Evolutionary conservation across 2,329 filamentous ascomycete genomes (phyloP).

Genomic region (Daldinia sp.): DNA sequence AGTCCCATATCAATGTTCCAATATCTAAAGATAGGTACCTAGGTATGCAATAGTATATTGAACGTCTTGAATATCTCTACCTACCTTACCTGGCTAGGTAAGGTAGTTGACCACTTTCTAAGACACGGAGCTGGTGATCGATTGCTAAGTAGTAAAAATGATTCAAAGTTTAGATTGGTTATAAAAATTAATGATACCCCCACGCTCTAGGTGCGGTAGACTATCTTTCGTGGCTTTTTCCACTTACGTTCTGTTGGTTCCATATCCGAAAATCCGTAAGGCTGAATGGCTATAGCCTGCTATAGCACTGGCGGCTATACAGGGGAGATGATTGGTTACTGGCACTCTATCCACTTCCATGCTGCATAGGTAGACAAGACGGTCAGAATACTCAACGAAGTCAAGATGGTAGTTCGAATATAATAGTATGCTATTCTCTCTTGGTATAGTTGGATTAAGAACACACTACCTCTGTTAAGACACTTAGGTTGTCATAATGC

Average conservation of each 20-base stretch:
- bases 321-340: constrained; percentile 25
- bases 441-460: neutral
- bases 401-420: neutral
- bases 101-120: too few species aligned
- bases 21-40: too few species aligned
- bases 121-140: too few species aligned
- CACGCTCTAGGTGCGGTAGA: neutral
- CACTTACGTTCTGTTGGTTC: neutral
- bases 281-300: neutral
- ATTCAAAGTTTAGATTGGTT: too few species aligned
- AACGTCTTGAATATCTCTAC: too few species aligned
- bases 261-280: neutral
- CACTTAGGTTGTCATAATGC: too few species aligned
- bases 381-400: neutral
- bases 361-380: neutral
- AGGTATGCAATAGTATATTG: too few species aligned
- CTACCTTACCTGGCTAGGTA: too few species aligned
- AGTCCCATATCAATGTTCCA: too few species aligned
- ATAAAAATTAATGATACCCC: too few species aligned
- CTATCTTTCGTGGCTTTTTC: neutral
- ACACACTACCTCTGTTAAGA: too few species aligned
- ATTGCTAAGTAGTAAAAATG: too few species aligned
- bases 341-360: neutral
- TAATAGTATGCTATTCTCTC: neutral
- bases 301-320: neutral